These are phyloP conservation scores for Bremia lactucae DNA, from an alignment of 352 stramenopile genomes.

Conservation along the genomic window DNA sequence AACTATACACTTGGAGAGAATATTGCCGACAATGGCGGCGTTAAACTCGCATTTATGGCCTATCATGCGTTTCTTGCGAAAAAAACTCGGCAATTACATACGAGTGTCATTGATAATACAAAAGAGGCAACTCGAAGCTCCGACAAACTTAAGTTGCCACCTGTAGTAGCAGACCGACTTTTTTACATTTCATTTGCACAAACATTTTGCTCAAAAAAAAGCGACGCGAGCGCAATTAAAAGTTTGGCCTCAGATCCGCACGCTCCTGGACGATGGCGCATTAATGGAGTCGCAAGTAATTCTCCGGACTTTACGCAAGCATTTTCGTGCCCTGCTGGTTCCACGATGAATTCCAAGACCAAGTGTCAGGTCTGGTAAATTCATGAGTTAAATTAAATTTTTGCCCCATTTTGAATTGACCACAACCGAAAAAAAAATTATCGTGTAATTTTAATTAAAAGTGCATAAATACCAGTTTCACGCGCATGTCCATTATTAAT, in stretches of 20 bases:
- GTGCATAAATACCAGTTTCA: too few relatives aligned
- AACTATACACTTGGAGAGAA: conserved; percentile 76
- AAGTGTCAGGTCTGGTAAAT: conserved; percentile 76
- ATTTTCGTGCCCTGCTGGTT: conserved; percentile 42
- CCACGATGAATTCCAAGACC: conserved; percentile 53
- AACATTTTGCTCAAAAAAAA: conserved; percentile 52
- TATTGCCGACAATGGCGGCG: conserved; percentile 75
- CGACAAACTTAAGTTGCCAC: conserved; percentile 8
- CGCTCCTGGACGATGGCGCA: conserved; percentile 55
- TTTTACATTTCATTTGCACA: conserved; percentile 79
- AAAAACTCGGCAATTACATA: neutral
- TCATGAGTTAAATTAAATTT: neutral
- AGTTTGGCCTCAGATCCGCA: conserved; percentile 50
- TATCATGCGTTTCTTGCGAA: conserved; percentile 31
- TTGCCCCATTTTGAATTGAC: conserved; percentile 3
- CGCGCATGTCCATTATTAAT: too few relatives aligned
- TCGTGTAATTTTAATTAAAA: too few relatives aligned
- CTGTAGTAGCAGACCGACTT: conserved; percentile 31
- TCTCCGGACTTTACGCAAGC: conserved; percentile 48
- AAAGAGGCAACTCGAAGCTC: too few relatives aligned
- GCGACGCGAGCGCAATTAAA: conserved; percentile 42
- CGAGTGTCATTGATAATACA: neutral
- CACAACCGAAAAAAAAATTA: too few relatives aligned
- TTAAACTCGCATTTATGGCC: conserved; percentile 60
- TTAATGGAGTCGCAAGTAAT: conserved; percentile 76